Conservation (phyloP, 1,139 yeast genomes). For the Entelexis sorbosivorans region DNA sequence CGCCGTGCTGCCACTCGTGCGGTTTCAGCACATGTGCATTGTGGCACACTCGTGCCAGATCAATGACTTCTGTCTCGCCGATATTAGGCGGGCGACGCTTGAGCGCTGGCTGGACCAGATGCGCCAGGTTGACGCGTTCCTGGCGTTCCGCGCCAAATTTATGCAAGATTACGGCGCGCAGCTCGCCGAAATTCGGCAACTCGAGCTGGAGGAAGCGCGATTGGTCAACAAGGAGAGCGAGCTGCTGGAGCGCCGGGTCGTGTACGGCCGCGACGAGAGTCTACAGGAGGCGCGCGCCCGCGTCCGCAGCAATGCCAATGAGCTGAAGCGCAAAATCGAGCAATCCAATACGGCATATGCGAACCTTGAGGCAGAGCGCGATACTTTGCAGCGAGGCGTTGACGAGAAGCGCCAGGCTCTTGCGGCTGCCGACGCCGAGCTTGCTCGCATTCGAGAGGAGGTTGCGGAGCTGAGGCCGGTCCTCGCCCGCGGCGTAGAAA, state of each 20-base stretch:
- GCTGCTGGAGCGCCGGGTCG: background rate
- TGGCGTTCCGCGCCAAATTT: background rate
- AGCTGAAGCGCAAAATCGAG: background rate
- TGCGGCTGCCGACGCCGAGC: background rate
- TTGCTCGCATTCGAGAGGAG: background rate
- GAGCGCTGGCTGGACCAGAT: constrained; percentile 7
- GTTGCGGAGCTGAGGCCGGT: constrained; percentile 4
- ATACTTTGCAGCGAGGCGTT: background rate
- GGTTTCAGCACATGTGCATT: background rate
- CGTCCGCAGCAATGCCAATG: background rate
- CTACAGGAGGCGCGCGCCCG: background rate
- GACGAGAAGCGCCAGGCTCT: background rate
- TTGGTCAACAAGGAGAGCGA: background rate
- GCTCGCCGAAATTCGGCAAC: background rate
- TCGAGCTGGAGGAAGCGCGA: background rate
- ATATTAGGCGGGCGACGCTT: background rate
- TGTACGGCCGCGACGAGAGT: background rate
- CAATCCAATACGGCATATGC: background rate
- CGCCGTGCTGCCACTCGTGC: background rate
- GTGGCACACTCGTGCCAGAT: constrained; percentile 3
- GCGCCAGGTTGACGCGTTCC: constrained; percentile 7
- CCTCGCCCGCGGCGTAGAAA: constrained; percentile 6
- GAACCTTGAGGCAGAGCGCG: background rate
- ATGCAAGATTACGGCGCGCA: background rate
- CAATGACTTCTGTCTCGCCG: constrained; percentile 1